Percentiles rank a stretch among this genome's conserved stretches.
phyloP scores from a whole-genome alignment of 169 alveolate genomes.

The Eimeria maxima region DNA sequence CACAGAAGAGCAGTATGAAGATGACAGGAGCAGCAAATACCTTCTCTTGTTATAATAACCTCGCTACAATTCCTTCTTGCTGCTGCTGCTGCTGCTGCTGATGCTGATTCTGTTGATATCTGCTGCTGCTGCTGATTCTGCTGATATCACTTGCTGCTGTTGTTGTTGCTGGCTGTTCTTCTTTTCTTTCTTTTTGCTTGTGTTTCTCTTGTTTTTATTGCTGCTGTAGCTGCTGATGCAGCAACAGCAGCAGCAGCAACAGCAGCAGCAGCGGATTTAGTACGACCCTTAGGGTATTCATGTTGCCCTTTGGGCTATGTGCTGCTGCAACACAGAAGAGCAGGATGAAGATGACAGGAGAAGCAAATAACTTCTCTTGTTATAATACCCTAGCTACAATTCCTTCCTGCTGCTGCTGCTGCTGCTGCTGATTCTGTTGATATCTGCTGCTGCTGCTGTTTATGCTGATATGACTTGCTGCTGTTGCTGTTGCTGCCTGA shows the following conservation, averaged over 20 bases:
- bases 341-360: background rate
- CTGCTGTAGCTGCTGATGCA: conserved; percentile 2
- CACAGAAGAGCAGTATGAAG: background rate
- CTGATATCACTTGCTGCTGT: background rate
- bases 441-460: background rate
- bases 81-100: conserved; percentile 33
- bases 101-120: background rate
- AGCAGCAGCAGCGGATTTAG: conserved; percentile 11
- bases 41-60: background rate
- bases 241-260: conserved; percentile 41
- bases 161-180: background rate
- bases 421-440: conserved; percentile 12
- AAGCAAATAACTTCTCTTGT: background rate
- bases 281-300: background rate
- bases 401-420: conserved; percentile 26
- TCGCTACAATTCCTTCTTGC: background rate
- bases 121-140: background rate
- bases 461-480: background rate
- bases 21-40: background rate
- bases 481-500: background rate
- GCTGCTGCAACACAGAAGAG: background rate
- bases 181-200: too few relatives aligned
- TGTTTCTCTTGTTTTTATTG: background rate
- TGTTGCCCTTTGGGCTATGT: background rate
- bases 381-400: background rate